Base-by-base conservation (phyloP, 352 stramenopile species). In the Globisporangium radiosum region DNA sequence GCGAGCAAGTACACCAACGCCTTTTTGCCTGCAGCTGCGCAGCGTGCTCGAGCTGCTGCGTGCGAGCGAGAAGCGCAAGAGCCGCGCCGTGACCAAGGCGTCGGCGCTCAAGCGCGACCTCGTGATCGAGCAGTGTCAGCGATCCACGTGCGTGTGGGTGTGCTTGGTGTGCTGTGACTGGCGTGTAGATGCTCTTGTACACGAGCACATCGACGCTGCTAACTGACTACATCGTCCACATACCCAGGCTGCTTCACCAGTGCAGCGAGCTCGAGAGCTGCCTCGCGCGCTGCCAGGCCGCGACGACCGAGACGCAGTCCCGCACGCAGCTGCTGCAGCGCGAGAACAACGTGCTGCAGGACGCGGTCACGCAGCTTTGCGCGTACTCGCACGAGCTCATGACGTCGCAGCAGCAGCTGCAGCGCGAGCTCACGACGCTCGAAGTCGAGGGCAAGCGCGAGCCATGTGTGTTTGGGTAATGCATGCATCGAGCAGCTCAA, bases 181-280 rank as follows among this genome's bases (percentile, higher is more conserved):
- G 25, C 25, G 25, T 25, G 25, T 25, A 25, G 25, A 25, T 25
- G 25, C 25, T 33, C 25, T 33, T 33, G 25, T 33, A 33, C 25
- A 33, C 25, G 25, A 33, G 25, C 25, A 33, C 25, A 33, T 3
- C 25, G 25, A 33, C 25, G 25, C 25, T 33, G 25, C 25, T 33
- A 3, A 33, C 25, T 33, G 25, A 33, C 25, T 33, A 3, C 25
- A 33, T 33, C 25, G 25, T 33, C 25, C 25, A 33, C 25, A 33
- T 33, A 33, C 25, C 1, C 37, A 88, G 78, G 39, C 64, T 88
- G 44, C 51, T 88, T 19, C 56, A 59, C 3, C 72, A 87, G 42
- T 88, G 74, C 48, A 68, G 65, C 8, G 71, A 81, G 56, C 66
- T 87, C 45, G 68, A 86, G 59, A 57, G n/a, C n/a, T 87, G 76